phyloP scores from a whole-genome alignment of 805 yeast species.

The Barnettozyma wickerhamii region DNA sequence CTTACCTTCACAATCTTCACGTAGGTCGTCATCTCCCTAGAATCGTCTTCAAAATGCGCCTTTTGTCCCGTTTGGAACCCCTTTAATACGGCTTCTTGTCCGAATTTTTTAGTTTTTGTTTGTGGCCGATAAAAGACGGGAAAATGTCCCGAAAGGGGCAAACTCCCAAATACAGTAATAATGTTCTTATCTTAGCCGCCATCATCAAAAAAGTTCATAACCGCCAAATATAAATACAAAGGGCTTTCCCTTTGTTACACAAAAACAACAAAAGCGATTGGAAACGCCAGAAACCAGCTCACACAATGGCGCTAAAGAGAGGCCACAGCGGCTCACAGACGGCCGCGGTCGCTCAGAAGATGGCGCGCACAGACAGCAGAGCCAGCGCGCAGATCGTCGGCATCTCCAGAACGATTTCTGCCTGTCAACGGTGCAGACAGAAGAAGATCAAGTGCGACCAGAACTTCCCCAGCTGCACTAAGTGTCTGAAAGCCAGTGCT shows the following conservation, averaged over 20 bases:
- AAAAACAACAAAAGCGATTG: too few species aligned
- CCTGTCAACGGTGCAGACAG: conserved; percentile 79
- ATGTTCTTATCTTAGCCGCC: not conserved
- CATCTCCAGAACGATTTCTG: conserved; percentile 66
- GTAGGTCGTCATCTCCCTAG: conserved; percentile 49
- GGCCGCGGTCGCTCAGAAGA: too few species aligned
- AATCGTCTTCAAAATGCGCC: not conserved
- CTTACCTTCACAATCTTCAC: conserved; percentile 67
- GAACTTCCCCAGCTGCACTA: conserved; percentile 50
- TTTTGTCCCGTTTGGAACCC: not conserved
- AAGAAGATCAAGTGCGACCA: conserved; percentile 63
- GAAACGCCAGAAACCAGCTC: too few species aligned
- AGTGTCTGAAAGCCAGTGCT: conserved; percentile 54
- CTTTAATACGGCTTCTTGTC: not conserved
- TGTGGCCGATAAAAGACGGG: conserved; percentile 1
- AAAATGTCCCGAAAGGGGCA: not conserved
- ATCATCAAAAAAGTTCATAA: not conserved
- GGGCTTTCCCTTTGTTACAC: too few species aligned
- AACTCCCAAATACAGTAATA: too few species aligned
- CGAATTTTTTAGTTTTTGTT: not conserved
- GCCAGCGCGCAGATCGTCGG: conserved; percentile 30
- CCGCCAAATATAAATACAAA: not conserved
- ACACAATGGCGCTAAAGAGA: too few species aligned
- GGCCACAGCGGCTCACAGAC: too few species aligned
- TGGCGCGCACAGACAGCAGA: conserved; percentile 1